These are phyloP conservation scores for Plasmodium fragile DNA, from an alignment of 169 alveolate genomes.

Conservation along the genomic window DNA sequence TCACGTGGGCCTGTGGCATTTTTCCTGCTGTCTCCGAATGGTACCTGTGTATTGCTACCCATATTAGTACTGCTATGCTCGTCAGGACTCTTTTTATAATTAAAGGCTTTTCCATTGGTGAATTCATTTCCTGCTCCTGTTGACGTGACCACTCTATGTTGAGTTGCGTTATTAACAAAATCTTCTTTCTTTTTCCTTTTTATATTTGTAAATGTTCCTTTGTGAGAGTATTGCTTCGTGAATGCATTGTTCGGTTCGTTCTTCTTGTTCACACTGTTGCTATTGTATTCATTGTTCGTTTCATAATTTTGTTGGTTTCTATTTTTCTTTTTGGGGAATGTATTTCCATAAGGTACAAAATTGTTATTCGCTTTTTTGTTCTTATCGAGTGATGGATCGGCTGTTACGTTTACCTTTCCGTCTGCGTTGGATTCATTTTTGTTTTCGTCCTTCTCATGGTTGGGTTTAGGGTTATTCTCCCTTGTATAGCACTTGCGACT, in stretches of 20 bases:
- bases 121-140: background rate
- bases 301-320: conserved; percentile 12
- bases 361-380: conserved; percentile 14
- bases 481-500: background rate
- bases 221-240: conserved; percentile 12
- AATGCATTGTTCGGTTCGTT: background rate
- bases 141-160: background rate
- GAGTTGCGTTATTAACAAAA: background rate
- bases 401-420: background rate
- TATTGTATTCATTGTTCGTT: background rate
- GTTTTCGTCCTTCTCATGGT: background rate
- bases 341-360: background rate
- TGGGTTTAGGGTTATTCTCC: background rate
- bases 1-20: background rate
- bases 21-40: background rate
- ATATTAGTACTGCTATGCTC: conserved; percentile 2
- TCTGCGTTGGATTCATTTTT: background rate
- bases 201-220: conserved; percentile 34
- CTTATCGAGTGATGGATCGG: background rate
- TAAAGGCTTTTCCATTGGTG: background rate
- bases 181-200: conserved; percentile 50
- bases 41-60: background rate
- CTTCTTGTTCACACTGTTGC: background rate
- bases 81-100: conserved; percentile 17
- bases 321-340: conserved; percentile 1